Evolutionary conservation across 2,329 filamentous ascomycete species (phyloP).

Genomic region (Claviceps pazoutovae): DNA sequence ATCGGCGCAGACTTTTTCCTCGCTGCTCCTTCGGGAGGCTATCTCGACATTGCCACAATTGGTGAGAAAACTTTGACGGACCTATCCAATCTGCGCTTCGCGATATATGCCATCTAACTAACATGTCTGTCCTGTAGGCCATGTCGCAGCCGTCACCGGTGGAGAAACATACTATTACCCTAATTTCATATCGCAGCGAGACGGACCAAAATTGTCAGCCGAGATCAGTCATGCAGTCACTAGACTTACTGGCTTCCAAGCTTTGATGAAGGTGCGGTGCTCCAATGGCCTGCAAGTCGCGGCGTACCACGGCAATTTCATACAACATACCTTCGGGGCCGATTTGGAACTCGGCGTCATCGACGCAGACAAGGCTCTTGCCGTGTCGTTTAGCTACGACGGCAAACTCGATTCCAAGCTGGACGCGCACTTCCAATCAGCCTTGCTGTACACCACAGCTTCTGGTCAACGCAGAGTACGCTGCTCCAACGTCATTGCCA

Average conservation of each 20-base stretch:
- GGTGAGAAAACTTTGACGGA: slow-evolving; percentile 33
- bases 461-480: slow-evolving; percentile 78
- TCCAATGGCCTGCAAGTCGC: slow-evolving; percentile 90
- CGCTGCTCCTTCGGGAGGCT: slow-evolving; percentile 76
- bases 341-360: slow-evolving; percentile 89
- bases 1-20: slow-evolving; percentile 92
- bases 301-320: slow-evolving; percentile 91
- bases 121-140: slow-evolving; percentile 34
- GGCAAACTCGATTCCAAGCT: slow-evolving; percentile 94
- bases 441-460: slow-evolving; percentile 85
- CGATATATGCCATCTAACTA: slow-evolving; percentile 2
- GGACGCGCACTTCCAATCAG: slow-evolving; percentile 94
- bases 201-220: slow-evolving; percentile 67
- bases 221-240: slow-evolving; percentile 80
- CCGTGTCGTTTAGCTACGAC: slow-evolving; percentile 85
- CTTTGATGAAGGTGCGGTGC: slow-evolving; percentile 95
- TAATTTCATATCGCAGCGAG: slow-evolving; percentile 81
- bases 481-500: slow-evolving; percentile 87
- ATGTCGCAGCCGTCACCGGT: slow-evolving; percentile 77
- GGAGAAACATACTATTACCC: slow-evolving; percentile 95
- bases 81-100: background rate
- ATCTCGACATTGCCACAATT: slow-evolving; percentile 85
- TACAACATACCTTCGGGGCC: slow-evolving; percentile 87
- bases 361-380: slow-evolving; percentile 86
- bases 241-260: slow-evolving; percentile 87